phyloP scores from a whole-genome alignment of 352 stramenopile species.

The Phytopythium mirpurense region DNA sequence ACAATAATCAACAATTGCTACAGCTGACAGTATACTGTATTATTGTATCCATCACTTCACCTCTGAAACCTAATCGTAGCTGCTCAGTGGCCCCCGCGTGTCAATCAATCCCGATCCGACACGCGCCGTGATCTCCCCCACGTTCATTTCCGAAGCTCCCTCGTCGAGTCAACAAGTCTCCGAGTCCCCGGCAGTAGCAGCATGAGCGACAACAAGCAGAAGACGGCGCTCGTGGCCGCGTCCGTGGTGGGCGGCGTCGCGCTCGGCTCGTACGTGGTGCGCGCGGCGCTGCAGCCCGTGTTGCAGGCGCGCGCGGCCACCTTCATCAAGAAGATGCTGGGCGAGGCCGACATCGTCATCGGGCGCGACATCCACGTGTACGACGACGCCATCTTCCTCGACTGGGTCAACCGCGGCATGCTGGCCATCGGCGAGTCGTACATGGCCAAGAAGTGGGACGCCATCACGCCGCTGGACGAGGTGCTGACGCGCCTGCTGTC shows the following conservation, averaged over 20 bases:
- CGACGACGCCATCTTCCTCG: constrained; percentile 81
- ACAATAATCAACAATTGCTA: too few relatives aligned
- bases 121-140: background rate
- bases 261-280: constrained; percentile 64
- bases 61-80: background rate
- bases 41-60: constrained; percentile 1
- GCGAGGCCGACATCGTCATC: constrained; percentile 74
- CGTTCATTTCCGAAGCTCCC: constrained; percentile 7
- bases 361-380: constrained; percentile 78
- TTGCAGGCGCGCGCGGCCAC: constrained; percentile 57
- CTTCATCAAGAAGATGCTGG: constrained; percentile 82
- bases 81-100: background rate
- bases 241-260: constrained; percentile 54
- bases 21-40: background rate
- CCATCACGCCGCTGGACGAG: constrained; percentile 72
- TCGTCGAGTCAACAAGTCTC: constrained; percentile 1
- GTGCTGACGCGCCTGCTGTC: constrained; percentile 69
- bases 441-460: constrained; percentile 86
- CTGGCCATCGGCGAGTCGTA: constrained; percentile 85
- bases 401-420: constrained; percentile 84
- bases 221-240: constrained; percentile 66
- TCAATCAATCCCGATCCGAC: constrained; percentile 1
- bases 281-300: constrained; percentile 60
- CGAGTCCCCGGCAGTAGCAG: background rate
- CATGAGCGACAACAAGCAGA: constrained; percentile 38